Evolutionary conservation across 2,329 filamentous ascomycete genomes (phyloP).

Genomic region (Neopestalotiopsis sp.): DNA sequence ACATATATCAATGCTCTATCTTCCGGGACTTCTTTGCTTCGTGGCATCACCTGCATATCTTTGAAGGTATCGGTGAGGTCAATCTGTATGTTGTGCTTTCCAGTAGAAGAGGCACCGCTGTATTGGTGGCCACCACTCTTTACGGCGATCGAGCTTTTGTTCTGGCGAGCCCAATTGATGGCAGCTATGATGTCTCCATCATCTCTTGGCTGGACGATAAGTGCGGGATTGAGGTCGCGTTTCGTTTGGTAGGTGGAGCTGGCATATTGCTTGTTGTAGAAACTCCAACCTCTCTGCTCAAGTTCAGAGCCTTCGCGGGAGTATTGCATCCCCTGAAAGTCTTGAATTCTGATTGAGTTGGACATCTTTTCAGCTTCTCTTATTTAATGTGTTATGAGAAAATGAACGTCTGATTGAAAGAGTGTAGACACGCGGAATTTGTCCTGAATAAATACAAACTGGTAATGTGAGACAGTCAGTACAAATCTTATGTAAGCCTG

Average conservation of each 20-base stretch:
- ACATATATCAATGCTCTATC: conserved; percentile 41
- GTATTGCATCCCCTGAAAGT: background rate
- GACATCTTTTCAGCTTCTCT: background rate
- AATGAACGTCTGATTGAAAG: background rate
- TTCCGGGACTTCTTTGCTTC: conserved; percentile 37
- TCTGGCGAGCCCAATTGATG: conserved; percentile 45
- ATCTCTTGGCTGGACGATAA: conserved; percentile 48
- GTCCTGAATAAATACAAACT: background rate
- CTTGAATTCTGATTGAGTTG: background rate
- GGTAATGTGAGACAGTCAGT: background rate
- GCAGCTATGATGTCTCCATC: conserved; percentile 47
- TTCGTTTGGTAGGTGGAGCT: conserved; percentile 45
- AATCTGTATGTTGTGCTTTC: conserved; percentile 49
- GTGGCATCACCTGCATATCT: conserved; percentile 27
- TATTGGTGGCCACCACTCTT: conserved; percentile 55
- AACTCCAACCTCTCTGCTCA: background rate
- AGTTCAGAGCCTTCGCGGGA: background rate
- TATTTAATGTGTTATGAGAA: background rate
- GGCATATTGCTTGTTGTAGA: conserved; percentile 38
- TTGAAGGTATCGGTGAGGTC: conserved; percentile 47
- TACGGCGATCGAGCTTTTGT: conserved; percentile 48
- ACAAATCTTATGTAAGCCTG: background rate
- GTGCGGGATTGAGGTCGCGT: conserved; percentile 47
- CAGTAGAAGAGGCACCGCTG: conserved; percentile 52
- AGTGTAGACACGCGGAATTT: background rate